Base-by-base conservation (phyloP, 176 grass and related monocot species). In the Phyllostachys edulis region DNA sequence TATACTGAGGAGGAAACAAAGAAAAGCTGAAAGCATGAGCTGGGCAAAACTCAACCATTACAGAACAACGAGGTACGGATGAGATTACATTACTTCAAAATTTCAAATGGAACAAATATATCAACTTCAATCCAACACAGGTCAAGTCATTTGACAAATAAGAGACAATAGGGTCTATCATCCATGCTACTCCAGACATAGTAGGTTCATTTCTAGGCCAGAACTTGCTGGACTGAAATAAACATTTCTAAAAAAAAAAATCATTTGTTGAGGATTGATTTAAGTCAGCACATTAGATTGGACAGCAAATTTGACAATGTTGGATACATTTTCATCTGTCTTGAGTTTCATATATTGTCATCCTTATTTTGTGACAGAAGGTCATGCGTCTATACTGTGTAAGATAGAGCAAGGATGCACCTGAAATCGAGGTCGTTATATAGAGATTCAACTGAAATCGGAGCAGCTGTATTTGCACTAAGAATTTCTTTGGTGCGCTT, bases 401-500 rank as follows among this genome's bases (percentile, higher is more conserved):
- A 55, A 76, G 39, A 47, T 11, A 49, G 17, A 47, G 16, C 9
- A 76, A 56, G 47, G 13, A 78, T 74, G 73, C 88, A 99, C 97
- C 97, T 99, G 85, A 96, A 99, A 92, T 99, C 97, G 0, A 90
- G 37, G 76, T 99, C 97, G 40, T 99, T 81, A 68, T 94, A 99
- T 24, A 99, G 89, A 24, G 97, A 99, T 92, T 99, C 97, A 21
- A 99, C 91, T 50, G 93, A 99, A 82, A 99, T 96, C 6, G 97
- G 97, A 64, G 97, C 97, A 21, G 88, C 93, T 2, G 76, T 91
- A 77, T 99, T 99, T 82, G 97, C 97, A 80, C 97, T 99, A 24
- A 99, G 84, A 89, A 99, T 99, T 90, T 96, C 93, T 89, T 99
- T 99, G 32, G 97, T 99, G 24, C 97, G 93, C 86, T 99, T 99